Conservation (phyloP, 305 asterid species). For the Ilex paraguariensis region DNA sequence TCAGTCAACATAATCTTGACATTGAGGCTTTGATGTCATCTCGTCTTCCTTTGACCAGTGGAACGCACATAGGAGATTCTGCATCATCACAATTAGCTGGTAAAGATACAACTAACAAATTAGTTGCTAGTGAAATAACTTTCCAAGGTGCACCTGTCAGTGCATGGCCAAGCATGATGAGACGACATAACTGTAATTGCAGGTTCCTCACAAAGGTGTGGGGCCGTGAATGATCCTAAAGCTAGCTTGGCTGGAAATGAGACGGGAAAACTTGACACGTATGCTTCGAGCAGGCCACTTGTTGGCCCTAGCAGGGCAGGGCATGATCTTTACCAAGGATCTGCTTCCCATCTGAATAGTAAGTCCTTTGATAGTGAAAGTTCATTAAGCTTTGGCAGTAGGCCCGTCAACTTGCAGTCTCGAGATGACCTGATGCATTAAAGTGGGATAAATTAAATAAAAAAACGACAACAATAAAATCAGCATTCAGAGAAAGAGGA, state of each 20-base stretch:
- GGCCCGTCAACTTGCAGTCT: too few relatives aligned
- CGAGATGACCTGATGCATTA: too few relatives aligned
- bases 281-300: conserved; percentile 50
- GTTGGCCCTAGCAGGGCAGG: conserved; percentile 53
- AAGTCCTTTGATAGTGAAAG: conserved; percentile 9
- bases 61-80: conserved; percentile 74
- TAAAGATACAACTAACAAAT: conserved; percentile 16
- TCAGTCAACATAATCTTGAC: conserved; percentile 89
- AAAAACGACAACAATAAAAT: too few relatives aligned
- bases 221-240: conserved; percentile 50
- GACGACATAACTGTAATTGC: conserved; percentile 11
- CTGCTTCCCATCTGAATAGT: conserved; percentile 47
- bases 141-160: too few relatives aligned
- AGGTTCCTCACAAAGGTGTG: conserved; percentile 65
- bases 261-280: conserved; percentile 49
- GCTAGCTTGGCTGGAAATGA: conserved; percentile 55
- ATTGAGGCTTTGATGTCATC: conserved; percentile 86
- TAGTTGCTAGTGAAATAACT: background rate
- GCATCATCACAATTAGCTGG: conserved; percentile 74
- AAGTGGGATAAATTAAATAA: too few relatives aligned
- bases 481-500: too few relatives aligned
- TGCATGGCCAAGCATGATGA: background rate
- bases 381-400: too few relatives aligned
- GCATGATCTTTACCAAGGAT: conserved; percentile 61
- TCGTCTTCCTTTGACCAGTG: conserved; percentile 68